Evolutionary conservation across 805 yeast species (phyloP).

Genomic region (Torulaspora microellipsoides): DNA sequence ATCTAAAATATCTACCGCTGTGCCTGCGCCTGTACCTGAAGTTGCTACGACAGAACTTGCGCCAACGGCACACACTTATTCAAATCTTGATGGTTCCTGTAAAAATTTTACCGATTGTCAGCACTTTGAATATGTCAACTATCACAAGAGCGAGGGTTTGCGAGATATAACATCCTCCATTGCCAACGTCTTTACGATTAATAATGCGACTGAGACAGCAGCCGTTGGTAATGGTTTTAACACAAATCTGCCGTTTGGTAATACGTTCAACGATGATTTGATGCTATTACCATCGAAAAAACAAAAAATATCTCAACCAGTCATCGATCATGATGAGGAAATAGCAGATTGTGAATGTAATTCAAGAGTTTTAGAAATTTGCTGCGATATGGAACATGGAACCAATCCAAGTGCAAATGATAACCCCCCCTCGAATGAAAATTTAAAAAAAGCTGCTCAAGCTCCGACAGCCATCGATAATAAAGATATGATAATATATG

Average conservation of each 20-base stretch:
- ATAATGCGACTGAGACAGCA: too few species aligned
- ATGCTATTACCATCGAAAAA: constrained; percentile 21
- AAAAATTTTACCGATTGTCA: constrained; percentile 34
- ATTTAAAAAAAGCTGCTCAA: not conserved
- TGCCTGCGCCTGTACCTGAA: too few species aligned
- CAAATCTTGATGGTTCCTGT: constrained; percentile 7
- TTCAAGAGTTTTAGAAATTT: constrained; percentile 40
- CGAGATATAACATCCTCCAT: too few species aligned
- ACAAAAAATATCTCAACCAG: constrained; percentile 3
- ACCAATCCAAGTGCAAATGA: too few species aligned
- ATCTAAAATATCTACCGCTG: too few species aligned
- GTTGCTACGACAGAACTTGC: too few species aligned
- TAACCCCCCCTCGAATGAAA: not conserved
- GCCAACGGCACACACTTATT: too few species aligned
- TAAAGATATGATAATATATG: constrained; percentile 11
- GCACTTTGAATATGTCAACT: constrained; percentile 41
- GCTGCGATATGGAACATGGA: constrained; percentile 37
- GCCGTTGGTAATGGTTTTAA: too few species aligned
- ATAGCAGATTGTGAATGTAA: constrained; percentile 29
- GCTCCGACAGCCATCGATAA: not conserved
- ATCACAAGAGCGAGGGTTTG: constrained; percentile 24
- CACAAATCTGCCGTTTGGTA: too few species aligned
- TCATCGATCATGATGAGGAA: constrained; percentile 1
- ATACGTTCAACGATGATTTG: constrained; percentile 14
- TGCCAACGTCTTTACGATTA: too few species aligned